Base-by-base conservation (phyloP, 2,329 filamentous ascomycete genomes). In the Phyllachora maydis region DNA sequence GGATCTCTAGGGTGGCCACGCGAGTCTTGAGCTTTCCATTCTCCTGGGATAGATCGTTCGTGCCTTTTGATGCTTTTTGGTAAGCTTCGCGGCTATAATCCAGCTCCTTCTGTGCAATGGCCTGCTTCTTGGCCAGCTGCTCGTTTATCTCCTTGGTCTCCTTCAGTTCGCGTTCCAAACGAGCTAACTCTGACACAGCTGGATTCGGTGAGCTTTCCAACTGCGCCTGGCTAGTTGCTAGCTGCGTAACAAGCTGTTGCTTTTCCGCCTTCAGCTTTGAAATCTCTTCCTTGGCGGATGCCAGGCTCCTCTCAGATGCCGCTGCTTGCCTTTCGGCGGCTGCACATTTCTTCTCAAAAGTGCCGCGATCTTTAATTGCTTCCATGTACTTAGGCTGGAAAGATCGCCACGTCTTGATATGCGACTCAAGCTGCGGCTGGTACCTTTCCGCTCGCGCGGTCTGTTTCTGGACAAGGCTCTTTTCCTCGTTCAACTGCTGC, bases 51-150 rank as follows among this genome's bases (percentile, higher is more conserved):
- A 65, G 42, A 10, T 50, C 47, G 9, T 47, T 46, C 3, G 54
- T 55, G 2, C 49, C 40, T 16, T 54, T 52, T 6, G 62, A 65
- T 1, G 60, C 56, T 12, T 59, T 50, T 33, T 73, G 69, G 34
- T 75, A 77, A 7, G 56, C 48, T 4, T 52, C 50, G 24, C 63
- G 57, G 8, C 55, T 47, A 34, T 68, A 77, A 2, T 67, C 61
- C 14, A 56, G 46, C 4, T 68, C 61, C 9, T 47, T 49, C 14
- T 58, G 43, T 2, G 41, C 30, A 9, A 33, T 34, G 3, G 33
- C 30, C 3, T 44, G 17, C 24, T 46, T 50, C 35, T 50, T 52
- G 4, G 48, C 37, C 11, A 46, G 46, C 1, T 43, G 41, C 18
- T 56, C 51, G 3, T 39, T 38, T 4, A 58, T 43, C 9, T 47